Evolutionary conservation across 768 basidiomycete species (phyloP), one percentile per base, ranked within the genome.

Genomic region (Cantharellus anzutake): DNA sequence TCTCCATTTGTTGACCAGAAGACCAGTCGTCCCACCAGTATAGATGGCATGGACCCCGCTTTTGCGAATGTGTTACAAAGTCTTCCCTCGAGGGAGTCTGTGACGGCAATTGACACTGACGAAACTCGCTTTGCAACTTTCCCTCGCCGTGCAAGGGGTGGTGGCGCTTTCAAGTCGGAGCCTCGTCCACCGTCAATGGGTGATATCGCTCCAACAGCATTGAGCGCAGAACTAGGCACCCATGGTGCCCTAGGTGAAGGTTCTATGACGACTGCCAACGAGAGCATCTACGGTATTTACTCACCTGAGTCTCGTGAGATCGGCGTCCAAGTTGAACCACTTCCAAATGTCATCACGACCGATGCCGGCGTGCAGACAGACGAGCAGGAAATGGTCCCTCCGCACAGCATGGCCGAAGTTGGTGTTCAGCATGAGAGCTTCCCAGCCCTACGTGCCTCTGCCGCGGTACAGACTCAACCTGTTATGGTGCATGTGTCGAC

Each of bases 41-140:
- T 87, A 3, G 86, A 90, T 60, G 87, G 86, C 51, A 86, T 92
- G 84, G 89, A 91, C 62, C 89, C 90, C 5, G 76, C 72, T 0
- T 92, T 87, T 66, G 86, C 87, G 58, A 86, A 85, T 61, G 75
- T 88, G 11, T 78, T 90, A 51, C 79, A 44, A 34, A 16, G 38
- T 34, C 42, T 53, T 29, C 34, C 41, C 16, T 40, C 38, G 5
- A 34, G 7, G 16, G 34, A 35, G 7, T 11, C 52, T 7, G 52
- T 55, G 11, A 1, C 11, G 1, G 52, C 52, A 11, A 41, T 7
- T 5, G 44, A 48, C 44, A 48, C 44, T 29, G 29, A 11, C 44
- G 29, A 48, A 1, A 48, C 44, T 11, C 29, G 11, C 11, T 29
- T 29, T 48, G 52, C 52, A 11, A 11, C 56, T 16, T 5, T 14